Evolutionary conservation across 2,329 filamentous ascomycete genomes (phyloP).

Genomic region (Rachicladosporium sp.): DNA sequence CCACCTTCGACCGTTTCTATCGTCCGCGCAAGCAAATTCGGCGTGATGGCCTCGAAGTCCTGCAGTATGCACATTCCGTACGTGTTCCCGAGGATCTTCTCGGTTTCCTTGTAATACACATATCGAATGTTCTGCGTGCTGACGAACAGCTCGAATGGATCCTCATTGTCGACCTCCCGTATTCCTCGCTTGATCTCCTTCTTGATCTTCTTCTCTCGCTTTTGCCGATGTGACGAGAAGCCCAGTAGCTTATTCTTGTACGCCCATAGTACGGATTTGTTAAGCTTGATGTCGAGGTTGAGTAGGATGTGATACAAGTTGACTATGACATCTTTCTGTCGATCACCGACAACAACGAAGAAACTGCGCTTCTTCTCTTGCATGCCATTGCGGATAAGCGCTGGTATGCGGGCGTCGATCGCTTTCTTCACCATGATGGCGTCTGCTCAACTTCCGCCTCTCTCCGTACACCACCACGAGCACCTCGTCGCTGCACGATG

Average conservation of each 20-base stretch:
- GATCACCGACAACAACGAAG: constrained; percentile 91
- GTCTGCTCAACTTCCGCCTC: no score
- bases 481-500: no score
- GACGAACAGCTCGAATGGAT: constrained; percentile 95
- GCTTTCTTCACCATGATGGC: constrained; percentile 45
- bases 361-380: constrained; percentile 97
- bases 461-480: no score
- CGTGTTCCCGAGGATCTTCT: constrained; percentile 95
- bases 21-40: constrained; percentile 87
- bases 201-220: constrained; percentile 96
- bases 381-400: constrained; percentile 81
- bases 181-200: constrained; percentile 94
- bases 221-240: constrained; percentile 93
- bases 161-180: constrained; percentile 80
- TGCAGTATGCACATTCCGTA: constrained; percentile 98
- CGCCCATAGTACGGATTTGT: constrained; percentile 94
- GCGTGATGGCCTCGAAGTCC: constrained; percentile 94
- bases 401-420: constrained; percentile 72
- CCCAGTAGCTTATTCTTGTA: constrained; percentile 96
- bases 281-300: constrained; percentile 78
- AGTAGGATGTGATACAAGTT: constrained; percentile 90
- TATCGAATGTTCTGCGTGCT: constrained; percentile 95
- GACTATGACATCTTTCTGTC: constrained; percentile 91
- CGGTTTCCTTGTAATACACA: constrained; percentile 98
- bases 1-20: constrained; percentile 97